Evolutionary conservation across 495 filamentous ascomycete genomes (phyloP).

Genomic region (Penicillium cinerascens): DNA sequence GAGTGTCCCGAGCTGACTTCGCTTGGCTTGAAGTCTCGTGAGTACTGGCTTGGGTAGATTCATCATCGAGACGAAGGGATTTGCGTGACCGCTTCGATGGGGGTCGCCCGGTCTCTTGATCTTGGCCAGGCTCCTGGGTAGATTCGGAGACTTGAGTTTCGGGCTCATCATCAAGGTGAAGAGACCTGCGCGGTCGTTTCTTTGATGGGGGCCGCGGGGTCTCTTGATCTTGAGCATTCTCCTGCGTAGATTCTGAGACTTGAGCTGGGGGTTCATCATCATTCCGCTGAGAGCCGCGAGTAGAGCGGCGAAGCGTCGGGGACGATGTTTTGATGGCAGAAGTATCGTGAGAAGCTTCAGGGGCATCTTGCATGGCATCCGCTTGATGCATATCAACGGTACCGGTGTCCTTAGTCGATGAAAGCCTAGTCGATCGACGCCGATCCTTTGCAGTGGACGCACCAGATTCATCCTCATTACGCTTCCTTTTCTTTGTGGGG

Average conservation of each 20-base stretch:
- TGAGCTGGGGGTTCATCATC: slow-evolving; percentile 8
- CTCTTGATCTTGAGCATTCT: slow-evolving; percentile 1
- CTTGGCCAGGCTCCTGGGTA: not conserved
- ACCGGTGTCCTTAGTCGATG: slow-evolving; percentile 11
- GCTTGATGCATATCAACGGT: slow-evolving; percentile 13
- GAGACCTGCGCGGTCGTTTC: slow-evolving; percentile 25
- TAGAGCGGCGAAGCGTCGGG: slow-evolving; percentile 18
- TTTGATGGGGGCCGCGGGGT: slow-evolving; percentile 14
- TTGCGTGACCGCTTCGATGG: slow-evolving; percentile 22
- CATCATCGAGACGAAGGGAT: slow-evolving; percentile 25
- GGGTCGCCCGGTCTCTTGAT: slow-evolving; percentile 6
- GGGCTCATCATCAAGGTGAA: not conserved
- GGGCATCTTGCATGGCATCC: slow-evolving; percentile 15
- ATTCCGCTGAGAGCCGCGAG: slow-evolving; percentile 24
- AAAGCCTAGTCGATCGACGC: slow-evolving; percentile 33
- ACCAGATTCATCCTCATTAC: slow-evolving; percentile 19
- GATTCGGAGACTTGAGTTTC: slow-evolving; percentile 10
- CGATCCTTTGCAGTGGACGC: slow-evolving; percentile 17
- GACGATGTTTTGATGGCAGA: slow-evolving; percentile 13
- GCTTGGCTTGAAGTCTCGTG: slow-evolving; percentile 9
- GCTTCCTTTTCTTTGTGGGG: slow-evolving; percentile 36
- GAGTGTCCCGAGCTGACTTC: slow-evolving; percentile 11
- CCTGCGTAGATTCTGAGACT: slow-evolving; percentile 1
- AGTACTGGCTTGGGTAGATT: slow-evolving; percentile 8
- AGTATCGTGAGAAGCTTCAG: slow-evolving; percentile 1